Evolutionary conservation across 768 basidiomycete genomes (phyloP).

Genomic region (Leucocoprinus birnbaumii): DNA sequence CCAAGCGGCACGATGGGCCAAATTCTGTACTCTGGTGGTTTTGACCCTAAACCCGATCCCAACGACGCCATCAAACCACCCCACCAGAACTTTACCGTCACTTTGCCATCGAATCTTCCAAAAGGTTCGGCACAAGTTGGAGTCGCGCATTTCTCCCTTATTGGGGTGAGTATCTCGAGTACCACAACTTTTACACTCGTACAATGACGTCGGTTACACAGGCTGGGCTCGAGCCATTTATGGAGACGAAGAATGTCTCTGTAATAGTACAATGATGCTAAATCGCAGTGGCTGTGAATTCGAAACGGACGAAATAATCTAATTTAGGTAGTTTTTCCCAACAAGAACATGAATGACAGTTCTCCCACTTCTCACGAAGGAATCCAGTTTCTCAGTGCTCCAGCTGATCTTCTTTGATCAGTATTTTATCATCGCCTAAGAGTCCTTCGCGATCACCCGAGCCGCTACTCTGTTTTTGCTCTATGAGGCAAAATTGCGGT

Average conservation of each 20-base stretch:
- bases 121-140: conserved; percentile 32
- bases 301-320: neutral
- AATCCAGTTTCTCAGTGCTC: no score
- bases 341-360: no score
- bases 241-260: conserved; percentile 5
- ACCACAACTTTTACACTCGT: no score
- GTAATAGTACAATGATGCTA: neutral
- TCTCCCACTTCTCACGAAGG: neutral
- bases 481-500: no score
- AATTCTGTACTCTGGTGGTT: conserved; percentile 47
- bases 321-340: neutral
- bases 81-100: conserved; percentile 43
- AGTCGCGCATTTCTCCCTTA: conserved; percentile 33
- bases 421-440: no score
- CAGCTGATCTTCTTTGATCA: no score
- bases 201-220: neutral
- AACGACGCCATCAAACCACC: conserved; percentile 26
- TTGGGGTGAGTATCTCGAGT: conserved; percentile 32
- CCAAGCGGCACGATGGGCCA: conserved; percentile 30
- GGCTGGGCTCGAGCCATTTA: conserved; percentile 3
- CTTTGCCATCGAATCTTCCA: conserved; percentile 26
- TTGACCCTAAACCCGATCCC: conserved; percentile 31
- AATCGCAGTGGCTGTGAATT: no score
- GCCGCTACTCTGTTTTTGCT: no score
- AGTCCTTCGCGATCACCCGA: no score